Evolutionary conservation across 2,329 filamentous ascomycete genomes (phyloP).

Genomic region (Pseudocercospora pini-densiflorae): DNA sequence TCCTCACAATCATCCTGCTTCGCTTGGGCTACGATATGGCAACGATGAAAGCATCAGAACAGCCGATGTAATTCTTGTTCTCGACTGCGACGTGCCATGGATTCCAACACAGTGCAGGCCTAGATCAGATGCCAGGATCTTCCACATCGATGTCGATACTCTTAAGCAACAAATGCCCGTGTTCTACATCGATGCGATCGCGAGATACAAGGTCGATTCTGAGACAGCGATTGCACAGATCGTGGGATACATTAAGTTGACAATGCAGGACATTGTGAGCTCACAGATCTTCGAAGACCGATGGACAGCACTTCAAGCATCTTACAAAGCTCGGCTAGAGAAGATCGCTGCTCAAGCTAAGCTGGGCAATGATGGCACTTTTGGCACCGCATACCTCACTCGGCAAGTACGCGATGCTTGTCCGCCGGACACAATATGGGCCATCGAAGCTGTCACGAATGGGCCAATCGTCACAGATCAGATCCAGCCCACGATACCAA

Average conservation of each 20-base stretch:
- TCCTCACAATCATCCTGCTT: conserved; percentile 67
- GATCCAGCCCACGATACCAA: conserved; percentile 68
- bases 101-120: conserved; percentile 77
- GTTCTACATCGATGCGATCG: conserved; percentile 60
- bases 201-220: conserved; percentile 57
- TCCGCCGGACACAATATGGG: conserved; percentile 72
- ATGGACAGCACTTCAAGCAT: conserved; percentile 60
- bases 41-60: conserved; percentile 72
- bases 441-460: conserved; percentile 78
- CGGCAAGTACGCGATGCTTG: conserved; percentile 59
- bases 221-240: conserved; percentile 70
- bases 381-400: conserved; percentile 64
- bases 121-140: conserved; percentile 59
- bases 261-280: conserved; percentile 49
- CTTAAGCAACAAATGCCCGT: conserved; percentile 67
- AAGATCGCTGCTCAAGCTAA: conserved; percentile 62
- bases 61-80: conserved; percentile 81
- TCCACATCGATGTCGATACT: conserved; percentile 70
- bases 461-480: conserved; percentile 71
- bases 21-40: conserved; percentile 71
- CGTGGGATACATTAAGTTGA: conserved; percentile 59
- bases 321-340: conserved; percentile 63
- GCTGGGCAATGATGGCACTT: conserved; percentile 65
- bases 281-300: conserved; percentile 42
- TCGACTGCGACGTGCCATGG: conserved; percentile 94